phyloP scores from a whole-genome alignment of 176 grass and related monocot genomes.

The Ensete ventricosum region DNA sequence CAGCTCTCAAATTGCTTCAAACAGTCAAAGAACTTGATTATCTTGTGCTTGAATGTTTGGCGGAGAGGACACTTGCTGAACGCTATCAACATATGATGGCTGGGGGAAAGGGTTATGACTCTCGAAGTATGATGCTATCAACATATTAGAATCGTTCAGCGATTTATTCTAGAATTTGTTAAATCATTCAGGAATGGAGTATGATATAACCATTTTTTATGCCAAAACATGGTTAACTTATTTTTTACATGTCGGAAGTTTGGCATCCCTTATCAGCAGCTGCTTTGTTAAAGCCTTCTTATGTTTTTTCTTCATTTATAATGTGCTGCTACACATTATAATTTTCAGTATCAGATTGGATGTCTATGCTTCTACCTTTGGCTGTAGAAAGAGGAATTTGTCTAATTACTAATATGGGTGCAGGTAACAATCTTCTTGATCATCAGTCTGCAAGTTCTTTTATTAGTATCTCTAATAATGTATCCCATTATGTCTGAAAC shows the following conservation, averaged over 20 bases:
- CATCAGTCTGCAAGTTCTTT: constrained; percentile 13
- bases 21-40: constrained; percentile 73
- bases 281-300: not conserved
- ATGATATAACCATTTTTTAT: not conserved
- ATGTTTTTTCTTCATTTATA: constrained; percentile 4
- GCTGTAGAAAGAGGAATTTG: constrained; percentile 61
- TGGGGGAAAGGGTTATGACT: constrained; percentile 79
- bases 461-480: not conserved
- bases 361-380: constrained; percentile 78
- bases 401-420: constrained; percentile 93
- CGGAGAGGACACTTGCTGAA: constrained; percentile 81
- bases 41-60: constrained; percentile 85
- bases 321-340: constrained; percentile 15
- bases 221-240: not conserved
- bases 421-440: constrained; percentile 43
- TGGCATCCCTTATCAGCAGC: not conserved
- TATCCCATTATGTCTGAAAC: constrained; percentile 2
- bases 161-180: no score
- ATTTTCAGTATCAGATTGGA: constrained; percentile 70
- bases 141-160: no score
- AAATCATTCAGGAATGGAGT: no score
- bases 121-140: constrained; percentile 39
- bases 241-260: not conserved
- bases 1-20: constrained; percentile 64
- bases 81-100: constrained; percentile 46